phyloP scores from a whole-genome alignment of 306 rosid species.

The Lathyrus oleraceus region DNA sequence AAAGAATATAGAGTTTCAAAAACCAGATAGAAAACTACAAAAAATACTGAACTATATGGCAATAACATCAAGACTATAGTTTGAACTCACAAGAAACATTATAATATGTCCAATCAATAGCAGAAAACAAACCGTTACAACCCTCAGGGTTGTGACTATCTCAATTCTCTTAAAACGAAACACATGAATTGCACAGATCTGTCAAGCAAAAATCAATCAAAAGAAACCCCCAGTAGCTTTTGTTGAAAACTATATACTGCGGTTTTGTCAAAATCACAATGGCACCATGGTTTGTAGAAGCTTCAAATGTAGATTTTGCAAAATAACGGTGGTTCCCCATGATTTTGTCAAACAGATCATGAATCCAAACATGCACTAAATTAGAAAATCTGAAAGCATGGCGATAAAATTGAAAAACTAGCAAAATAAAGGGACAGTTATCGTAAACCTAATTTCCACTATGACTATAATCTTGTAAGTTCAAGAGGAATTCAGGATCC shows the following conservation, averaged over 20 bases:
- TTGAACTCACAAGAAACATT: not conserved
- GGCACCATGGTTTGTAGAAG: not conserved
- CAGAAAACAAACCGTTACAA: constrained; percentile 17
- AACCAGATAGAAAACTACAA: not conserved
- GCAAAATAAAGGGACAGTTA: not conserved
- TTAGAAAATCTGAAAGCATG: not conserved
- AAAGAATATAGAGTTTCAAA: not conserved
- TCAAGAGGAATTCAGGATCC: not conserved
- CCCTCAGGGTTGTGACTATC: not conserved
- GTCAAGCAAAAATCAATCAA: not conserved
- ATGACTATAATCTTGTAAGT: constrained; percentile 2
- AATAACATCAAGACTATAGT: not conserved
- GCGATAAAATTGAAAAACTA: not conserved
- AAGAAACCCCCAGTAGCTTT: not conserved
- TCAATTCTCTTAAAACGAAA: constrained; percentile 2
- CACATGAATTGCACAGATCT: not conserved
- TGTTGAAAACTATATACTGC: not conserved
- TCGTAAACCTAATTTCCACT: constrained; percentile 2
- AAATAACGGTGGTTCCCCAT: not conserved
- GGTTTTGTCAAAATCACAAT: not conserved
- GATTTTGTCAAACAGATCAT: not conserved
- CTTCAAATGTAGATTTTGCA: not conserved
- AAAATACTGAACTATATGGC: not conserved
- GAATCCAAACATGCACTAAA: not conserved
- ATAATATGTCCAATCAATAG: not conserved